Evolutionary conservation across 805 yeast genomes (phyloP).

Genomic region (Wickerhamiella parazyma): DNA sequence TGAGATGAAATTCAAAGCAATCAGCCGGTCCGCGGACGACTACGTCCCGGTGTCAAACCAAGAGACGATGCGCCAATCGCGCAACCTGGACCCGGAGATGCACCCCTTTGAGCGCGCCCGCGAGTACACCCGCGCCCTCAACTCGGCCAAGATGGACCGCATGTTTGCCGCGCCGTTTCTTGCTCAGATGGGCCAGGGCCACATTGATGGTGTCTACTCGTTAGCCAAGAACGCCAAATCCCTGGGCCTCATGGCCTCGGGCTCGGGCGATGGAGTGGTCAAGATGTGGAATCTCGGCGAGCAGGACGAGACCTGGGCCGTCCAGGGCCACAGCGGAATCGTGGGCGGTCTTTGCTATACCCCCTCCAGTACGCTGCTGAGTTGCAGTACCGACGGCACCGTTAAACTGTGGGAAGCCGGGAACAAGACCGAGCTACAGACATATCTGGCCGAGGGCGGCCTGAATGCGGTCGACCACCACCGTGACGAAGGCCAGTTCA

Average conservation of each 20-base stretch:
- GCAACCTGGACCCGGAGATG: conserved; percentile 83
- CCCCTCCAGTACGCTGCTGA: conserved; percentile 46
- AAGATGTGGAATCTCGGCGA: conserved; percentile 88
- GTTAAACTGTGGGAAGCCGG: conserved; percentile 72
- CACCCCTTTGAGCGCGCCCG: conserved; percentile 97
- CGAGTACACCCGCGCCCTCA: conserved; percentile 87
- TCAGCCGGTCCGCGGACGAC: conserved; percentile 77
- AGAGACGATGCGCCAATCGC: conserved; percentile 73
- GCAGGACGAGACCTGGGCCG: conserved; percentile 59
- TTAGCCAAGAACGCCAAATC: conserved; percentile 65
- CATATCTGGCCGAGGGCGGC: conserved; percentile 72
- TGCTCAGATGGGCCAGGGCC: conserved; percentile 90
- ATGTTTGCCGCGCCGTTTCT: conserved; percentile 97
- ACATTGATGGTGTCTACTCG: conserved; percentile 83
- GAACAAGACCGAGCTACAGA: conserved; percentile 37
- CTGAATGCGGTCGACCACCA: conserved; percentile 83
- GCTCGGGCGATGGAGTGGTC: conserved; percentile 89
- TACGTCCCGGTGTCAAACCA: conserved; percentile 87
- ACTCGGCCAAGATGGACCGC: conserved; percentile 88
- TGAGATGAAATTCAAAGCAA: conserved; percentile 68
- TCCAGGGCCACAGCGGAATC: conserved; percentile 82
- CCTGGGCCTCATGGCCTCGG: conserved; percentile 70
- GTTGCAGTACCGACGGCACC: conserved; percentile 85
- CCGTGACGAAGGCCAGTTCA: conserved; percentile 55
- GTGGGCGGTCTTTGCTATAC: conserved; percentile 75